Conservation (phyloP, 1,284 basidiomycete genomes). For the Anthracocystis panici-leucophaei region DNA sequence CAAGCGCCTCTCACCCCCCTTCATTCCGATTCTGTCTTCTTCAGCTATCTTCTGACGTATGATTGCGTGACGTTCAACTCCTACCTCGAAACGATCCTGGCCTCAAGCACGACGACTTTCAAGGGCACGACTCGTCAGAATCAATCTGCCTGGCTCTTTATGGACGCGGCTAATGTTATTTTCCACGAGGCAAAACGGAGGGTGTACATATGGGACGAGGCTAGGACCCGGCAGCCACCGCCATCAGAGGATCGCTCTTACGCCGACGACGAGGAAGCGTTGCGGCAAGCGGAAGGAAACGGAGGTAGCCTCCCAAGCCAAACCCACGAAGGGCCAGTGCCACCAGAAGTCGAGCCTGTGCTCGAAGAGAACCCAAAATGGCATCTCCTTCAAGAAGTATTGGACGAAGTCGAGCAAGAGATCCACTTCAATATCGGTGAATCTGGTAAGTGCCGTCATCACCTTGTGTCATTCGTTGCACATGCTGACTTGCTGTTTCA, state of each 20-base stretch:
- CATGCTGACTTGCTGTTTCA: slow-evolving; percentile 12
- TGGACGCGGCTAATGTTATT: slow-evolving; percentile 88
- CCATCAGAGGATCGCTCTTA: slow-evolving; percentile 16
- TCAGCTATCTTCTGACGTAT: slow-evolving; percentile 87
- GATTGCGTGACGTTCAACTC: slow-evolving; percentile 90
- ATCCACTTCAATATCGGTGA: slow-evolving; percentile 73
- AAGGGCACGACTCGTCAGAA: slow-evolving; percentile 71
- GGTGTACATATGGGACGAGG: slow-evolving; percentile 77
- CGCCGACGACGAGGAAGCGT: slow-evolving; percentile 66
- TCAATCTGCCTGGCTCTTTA: slow-evolving; percentile 86
- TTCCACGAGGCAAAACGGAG: slow-evolving; percentile 84
- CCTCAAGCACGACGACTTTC: slow-evolving; percentile 75
- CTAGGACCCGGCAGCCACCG: slow-evolving; percentile 4
- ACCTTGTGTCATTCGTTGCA: not conserved
- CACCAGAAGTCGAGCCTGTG: slow-evolving; percentile 83
- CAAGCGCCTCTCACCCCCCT: not conserved
- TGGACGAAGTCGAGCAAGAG: slow-evolving; percentile 92
- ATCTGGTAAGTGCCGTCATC: slow-evolving; percentile 22
- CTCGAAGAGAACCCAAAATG: slow-evolving; percentile 97
- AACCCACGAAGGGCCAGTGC: slow-evolving; percentile 61
- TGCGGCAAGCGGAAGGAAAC: slow-evolving; percentile 54
- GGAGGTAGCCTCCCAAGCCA: not conserved
- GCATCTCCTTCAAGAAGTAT: slow-evolving; percentile 83
- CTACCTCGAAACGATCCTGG: slow-evolving; percentile 90
- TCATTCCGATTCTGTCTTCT: not conserved